A percentile compares a stretch with the other conserved stretches of the same genome.
Conservation (phyloP, 306 rosid genomes). For the Lablab purpureus region DNA sequence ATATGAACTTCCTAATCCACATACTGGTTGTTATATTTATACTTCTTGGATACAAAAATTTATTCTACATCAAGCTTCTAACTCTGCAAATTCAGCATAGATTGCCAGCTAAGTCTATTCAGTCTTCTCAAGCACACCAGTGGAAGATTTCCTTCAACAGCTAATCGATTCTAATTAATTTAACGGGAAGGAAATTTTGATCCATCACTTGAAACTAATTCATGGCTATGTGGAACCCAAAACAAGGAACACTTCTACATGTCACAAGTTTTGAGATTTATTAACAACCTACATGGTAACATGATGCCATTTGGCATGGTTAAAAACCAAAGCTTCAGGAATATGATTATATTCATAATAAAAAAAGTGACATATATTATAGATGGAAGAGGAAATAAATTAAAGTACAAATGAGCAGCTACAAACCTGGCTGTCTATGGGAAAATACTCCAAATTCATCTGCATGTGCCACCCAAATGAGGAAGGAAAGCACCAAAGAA, state of each 20-base stretch:
- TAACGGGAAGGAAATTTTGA: slow-evolving; percentile 21
- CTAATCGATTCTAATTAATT: slow-evolving; percentile 36
- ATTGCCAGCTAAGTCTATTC: slow-evolving; percentile 8
- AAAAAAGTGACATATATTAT: slow-evolving; percentile 28
- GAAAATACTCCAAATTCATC: slow-evolving; percentile 98
- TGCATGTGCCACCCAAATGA: slow-evolving; percentile 61
- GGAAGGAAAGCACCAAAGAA: slow-evolving; percentile 37
- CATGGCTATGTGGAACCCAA: slow-evolving; percentile 38
- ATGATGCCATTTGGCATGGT: neutral
- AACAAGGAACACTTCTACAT: slow-evolving; percentile 31
- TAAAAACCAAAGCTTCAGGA: neutral
- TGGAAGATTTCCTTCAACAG: slow-evolving; percentile 31
- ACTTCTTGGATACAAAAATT: slow-evolving; percentile 11
- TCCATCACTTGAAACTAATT: slow-evolving; percentile 24
- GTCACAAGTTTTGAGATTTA: slow-evolving; percentile 29
- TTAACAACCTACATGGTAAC: neutral
- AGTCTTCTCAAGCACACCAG: slow-evolving; percentile 25
- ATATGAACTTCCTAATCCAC: slow-evolving; percentile 29
- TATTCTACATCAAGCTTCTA: slow-evolving; percentile 11
- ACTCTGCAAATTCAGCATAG: slow-evolving; percentile 13
- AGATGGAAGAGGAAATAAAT: slow-evolving; percentile 21
- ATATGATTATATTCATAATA: neutral
- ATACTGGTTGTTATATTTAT: slow-evolving; percentile 23
- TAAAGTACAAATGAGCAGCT: slow-evolving; percentile 35
- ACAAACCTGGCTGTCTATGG: slow-evolving; percentile 94